These are phyloP conservation scores for Rhizopogon vesiculosus DNA, from an alignment of 768 basidiomycete genomes.

Conservation along the genomic window DNA sequence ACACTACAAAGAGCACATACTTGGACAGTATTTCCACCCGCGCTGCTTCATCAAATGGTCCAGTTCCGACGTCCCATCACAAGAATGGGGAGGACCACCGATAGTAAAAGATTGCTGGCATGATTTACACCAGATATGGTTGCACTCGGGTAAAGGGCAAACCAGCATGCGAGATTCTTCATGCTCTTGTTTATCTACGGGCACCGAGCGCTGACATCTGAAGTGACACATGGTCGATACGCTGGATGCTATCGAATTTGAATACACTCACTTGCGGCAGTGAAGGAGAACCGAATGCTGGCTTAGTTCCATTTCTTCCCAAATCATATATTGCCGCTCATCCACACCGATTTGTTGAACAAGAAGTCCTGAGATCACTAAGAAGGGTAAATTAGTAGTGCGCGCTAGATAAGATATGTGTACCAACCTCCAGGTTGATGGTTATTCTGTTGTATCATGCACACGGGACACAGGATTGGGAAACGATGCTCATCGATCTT, in stretches of 20 bases:
- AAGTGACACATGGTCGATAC: neutral
- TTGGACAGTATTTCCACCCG: conserved; percentile 68
- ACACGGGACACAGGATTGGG: conserved; percentile 60
- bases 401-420: neutral
- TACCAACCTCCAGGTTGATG: conserved; percentile 29
- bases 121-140: conserved; percentile 55
- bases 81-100: conserved; percentile 44
- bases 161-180: conserved; percentile 32
- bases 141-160: conserved; percentile 47
- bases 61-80: conserved; percentile 55
- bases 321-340: conserved; percentile 34
- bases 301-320: conserved; percentile 43
- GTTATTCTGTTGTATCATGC: conserved; percentile 28
- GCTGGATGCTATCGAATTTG: neutral
- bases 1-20: conserved; percentile 23
- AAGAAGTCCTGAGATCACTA: conserved; percentile 37
- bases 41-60: conserved; percentile 43
- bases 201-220: conserved; percentile 46
- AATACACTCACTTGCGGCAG: conserved; percentile 43
- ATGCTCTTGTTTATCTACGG: conserved; percentile 48
- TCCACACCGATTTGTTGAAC: conserved; percentile 42
- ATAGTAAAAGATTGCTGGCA: conserved; percentile 40
- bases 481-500: conserved; percentile 50
- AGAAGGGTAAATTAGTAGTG: neutral
- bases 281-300: conserved; percentile 38